These are phyloP conservation scores for Lecanosticta acicola DNA, from an alignment of 2,329 filamentous ascomycete species.

Conservation along the genomic window DNA sequence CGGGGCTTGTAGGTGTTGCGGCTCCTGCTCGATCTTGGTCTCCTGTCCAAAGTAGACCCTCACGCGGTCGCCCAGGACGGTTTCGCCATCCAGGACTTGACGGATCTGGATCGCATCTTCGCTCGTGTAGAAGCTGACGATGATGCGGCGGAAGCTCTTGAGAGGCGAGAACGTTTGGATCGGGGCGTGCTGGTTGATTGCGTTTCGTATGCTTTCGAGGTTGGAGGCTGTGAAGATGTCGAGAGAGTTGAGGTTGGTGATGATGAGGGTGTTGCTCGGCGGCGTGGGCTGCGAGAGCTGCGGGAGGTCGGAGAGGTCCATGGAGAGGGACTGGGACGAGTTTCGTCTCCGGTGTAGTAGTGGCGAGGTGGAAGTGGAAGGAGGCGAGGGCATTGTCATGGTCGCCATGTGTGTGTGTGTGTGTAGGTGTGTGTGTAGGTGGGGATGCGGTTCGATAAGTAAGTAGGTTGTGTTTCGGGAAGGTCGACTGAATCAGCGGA, in stretches of 20 bases:
- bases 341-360: conserved; percentile 19
- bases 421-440: neutral
- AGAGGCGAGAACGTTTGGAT: conserved; percentile 75
- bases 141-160: conserved; percentile 75
- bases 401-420: conserved; percentile 2
- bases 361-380: conserved; percentile 12
- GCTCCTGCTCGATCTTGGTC: conserved; percentile 42
- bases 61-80: conserved; percentile 63
- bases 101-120: conserved; percentile 66
- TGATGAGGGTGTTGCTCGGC: conserved; percentile 76
- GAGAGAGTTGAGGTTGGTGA: conserved; percentile 69
- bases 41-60: conserved; percentile 58
- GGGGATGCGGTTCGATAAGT: neutral
- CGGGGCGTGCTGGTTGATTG: conserved; percentile 63
- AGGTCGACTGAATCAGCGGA: neutral
- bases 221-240: conserved; percentile 71
- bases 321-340: conserved; percentile 32
- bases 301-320: conserved; percentile 31
- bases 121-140: conserved; percentile 69
- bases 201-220: conserved; percentile 65
- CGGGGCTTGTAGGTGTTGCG: conserved; percentile 49
- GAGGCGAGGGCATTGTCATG: conserved; percentile 14
- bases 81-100: conserved; percentile 67
- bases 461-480: too few species aligned
- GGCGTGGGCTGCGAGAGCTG: conserved; percentile 64